Conservation (phyloP, 108 stramenopile species). For the Nitzschia palea region DNA sequence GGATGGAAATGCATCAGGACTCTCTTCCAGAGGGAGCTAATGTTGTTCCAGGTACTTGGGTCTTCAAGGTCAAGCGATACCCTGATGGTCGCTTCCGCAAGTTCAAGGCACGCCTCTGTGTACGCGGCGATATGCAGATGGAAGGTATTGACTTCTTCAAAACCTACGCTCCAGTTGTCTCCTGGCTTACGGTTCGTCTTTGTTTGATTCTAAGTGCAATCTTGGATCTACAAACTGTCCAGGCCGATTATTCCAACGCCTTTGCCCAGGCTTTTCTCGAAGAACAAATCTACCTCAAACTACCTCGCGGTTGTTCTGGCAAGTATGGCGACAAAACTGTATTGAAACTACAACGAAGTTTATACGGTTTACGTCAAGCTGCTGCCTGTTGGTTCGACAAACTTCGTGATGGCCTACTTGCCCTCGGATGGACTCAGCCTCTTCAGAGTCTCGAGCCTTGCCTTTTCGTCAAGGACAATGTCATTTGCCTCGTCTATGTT, state of each 20-base stretch:
- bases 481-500: constrained; percentile 51
- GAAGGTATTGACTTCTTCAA: constrained; percentile 65
- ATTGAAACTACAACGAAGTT: constrained; percentile 15
- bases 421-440: constrained; percentile 24
- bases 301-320: constrained; percentile 34
- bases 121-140: constrained; percentile 48
- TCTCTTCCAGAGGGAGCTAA: constrained; percentile 3
- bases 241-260: constrained; percentile 48
- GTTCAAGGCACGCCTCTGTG: constrained; percentile 61
- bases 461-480: constrained; percentile 37
- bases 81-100: constrained; percentile 50
- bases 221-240: constrained; percentile 32
- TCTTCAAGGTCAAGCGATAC: constrained; percentile 34
- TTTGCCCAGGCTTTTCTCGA: constrained; percentile 36
- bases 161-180: constrained; percentile 51
- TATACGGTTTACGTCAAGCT: constrained; percentile 27
- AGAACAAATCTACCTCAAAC: constrained; percentile 29
- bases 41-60: constrained; percentile 39
- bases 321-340: constrained; percentile 17
- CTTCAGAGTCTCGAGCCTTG: constrained; percentile 42
- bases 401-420: constrained; percentile 7
- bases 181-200: constrained; percentile 47
- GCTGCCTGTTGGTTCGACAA: constrained; percentile 19
- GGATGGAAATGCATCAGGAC: constrained; percentile 19
- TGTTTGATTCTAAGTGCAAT: constrained; percentile 22